Evolutionary conservation across 768 basidiomycete genomes (phyloP), one percentile per base, ranked within the genome.

Genomic region (Amanita thiersii): DNA sequence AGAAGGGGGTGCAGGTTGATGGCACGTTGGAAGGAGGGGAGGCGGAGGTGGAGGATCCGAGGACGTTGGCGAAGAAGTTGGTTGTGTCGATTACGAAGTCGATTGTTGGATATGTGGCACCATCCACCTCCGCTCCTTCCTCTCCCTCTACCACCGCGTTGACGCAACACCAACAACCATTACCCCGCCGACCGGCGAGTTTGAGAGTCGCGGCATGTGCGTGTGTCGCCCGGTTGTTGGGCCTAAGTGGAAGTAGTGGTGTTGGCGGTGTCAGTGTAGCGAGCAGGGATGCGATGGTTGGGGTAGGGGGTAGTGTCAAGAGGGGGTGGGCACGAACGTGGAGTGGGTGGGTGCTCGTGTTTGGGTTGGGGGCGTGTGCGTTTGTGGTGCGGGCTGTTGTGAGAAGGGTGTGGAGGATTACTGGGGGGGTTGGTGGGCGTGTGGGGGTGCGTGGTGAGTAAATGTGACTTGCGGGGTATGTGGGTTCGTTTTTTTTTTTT

Each of bases 311-410:
- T 18, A 25, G 19, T 7, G 11, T 8, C 24, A 30, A 29, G 23
- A 12, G n/a, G 14, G 12, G 20, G 32, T 19, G 21, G 34, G 14
- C 21, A 11, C 20, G 15, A 28, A 35, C 34, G 33, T 36, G 41
- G 34, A 33, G 30, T 19, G 34, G 9, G 14, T 43, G 36, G 26
- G 4, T 43, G 24, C 33, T 43, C 14, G 31, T 43, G 12, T 43
- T 35, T 21, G 41, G 41, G 11, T 26, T 43, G 33, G 41, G 41
- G 2, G 34, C 41, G 11, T 43, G 41, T 43, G 41, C 41, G 14
- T 42, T 42, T 19, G 2, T 36, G 31, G 26, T 42, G 41, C 34
- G 33, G 31, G 41, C 12, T 23, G 33, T 42, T 2, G 33, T 26
- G 5, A 36, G 32, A 18, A 36, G 41, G 26, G 26, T n/a, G 26